These are phyloP conservation scores for Pleurotus platypus DNA, from an alignment of 768 basidiomycete species.

Conservation along the genomic window DNA sequence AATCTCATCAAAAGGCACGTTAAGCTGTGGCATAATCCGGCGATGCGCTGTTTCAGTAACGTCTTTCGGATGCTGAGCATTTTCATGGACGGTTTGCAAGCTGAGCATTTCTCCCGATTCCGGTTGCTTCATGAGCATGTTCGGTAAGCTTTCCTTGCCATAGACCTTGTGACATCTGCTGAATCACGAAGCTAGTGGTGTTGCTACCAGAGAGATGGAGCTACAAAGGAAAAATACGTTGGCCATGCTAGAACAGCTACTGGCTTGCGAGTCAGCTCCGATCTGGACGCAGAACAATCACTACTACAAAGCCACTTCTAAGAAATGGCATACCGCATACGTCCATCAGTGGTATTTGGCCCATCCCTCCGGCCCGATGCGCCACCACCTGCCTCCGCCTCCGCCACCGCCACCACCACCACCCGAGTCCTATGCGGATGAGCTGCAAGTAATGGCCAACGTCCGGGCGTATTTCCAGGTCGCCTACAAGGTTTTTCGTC, in stretches of 20 bases:
- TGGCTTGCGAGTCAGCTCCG: conserved; percentile 7
- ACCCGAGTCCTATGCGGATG: conserved; percentile 27
- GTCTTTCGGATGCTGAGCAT: conserved; percentile 10
- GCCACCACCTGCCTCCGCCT: no score
- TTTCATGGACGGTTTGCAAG: conserved; percentile 17
- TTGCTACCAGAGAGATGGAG: conserved; percentile 3
- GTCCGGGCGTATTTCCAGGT: conserved; percentile 56
- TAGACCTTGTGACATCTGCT: background rate
- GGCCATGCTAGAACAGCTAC: conserved; percentile 1
- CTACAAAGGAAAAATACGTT: background rate
- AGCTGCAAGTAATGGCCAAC: conserved; percentile 48
- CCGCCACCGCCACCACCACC: no score
- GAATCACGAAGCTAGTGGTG: background rate
- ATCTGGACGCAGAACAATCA: conserved; percentile 23
- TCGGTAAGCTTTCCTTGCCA: conserved; percentile 13
- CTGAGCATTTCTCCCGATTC: conserved; percentile 27
- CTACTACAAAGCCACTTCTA: conserved; percentile 17
- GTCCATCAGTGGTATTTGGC: background rate
- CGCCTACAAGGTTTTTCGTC: conserved; percentile 42
- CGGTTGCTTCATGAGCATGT: conserved; percentile 21
- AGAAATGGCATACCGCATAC: conserved; percentile 17
- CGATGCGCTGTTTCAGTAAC: conserved; percentile 26
- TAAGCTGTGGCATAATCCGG: conserved; percentile 23
- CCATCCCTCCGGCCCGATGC: background rate
- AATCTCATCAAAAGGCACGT: conserved; percentile 23